phyloP scores from a whole-genome alignment of 164 flowering plant species.

The Berberis thunbergii region DNA sequence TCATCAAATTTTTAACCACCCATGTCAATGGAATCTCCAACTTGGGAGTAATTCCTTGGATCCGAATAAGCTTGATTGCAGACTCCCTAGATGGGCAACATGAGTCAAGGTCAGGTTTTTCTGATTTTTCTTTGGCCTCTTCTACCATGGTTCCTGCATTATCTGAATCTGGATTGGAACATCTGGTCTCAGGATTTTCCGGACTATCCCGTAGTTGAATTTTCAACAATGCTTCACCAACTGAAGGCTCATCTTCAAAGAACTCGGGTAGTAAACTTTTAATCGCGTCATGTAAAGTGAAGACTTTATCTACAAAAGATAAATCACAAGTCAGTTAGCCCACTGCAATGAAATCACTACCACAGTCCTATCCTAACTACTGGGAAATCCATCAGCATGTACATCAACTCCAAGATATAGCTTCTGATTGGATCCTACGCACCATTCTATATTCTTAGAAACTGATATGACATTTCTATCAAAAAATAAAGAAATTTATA shows the following conservation, averaged over 20 bases:
- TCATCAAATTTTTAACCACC: conserved; percentile 76
- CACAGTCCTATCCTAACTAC: no score
- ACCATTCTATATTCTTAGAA: no score
- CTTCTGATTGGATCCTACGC: no score
- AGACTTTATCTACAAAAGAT: conserved; percentile 52
- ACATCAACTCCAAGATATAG: no score
- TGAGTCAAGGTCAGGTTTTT: conserved; percentile 6
- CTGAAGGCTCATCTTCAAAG: conserved; percentile 24
- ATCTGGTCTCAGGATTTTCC: conserved; percentile 9
- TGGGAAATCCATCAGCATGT: no score
- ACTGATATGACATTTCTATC: no score
- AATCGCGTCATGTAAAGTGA: conserved; percentile 62
- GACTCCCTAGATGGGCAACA: conserved; percentile 15
- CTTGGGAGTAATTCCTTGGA: conserved; percentile 87
- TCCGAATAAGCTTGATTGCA: conserved; percentile 66
- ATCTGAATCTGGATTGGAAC: conserved; percentile 11
- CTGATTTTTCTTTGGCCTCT: conserved; percentile 14
- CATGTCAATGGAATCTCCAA: conserved; percentile 83
- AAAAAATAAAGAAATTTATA: no score
- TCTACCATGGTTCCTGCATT: conserved; percentile 13
- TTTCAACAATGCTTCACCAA: conserved; percentile 18
- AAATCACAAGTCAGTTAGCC: no score
- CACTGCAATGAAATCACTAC: no score
- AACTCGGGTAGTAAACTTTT: conserved; percentile 58
- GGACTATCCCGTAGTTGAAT: conserved; percentile 25